Evolutionary conservation across 805 yeast species (phyloP).

Genomic region (Ogataea naganishii): DNA sequence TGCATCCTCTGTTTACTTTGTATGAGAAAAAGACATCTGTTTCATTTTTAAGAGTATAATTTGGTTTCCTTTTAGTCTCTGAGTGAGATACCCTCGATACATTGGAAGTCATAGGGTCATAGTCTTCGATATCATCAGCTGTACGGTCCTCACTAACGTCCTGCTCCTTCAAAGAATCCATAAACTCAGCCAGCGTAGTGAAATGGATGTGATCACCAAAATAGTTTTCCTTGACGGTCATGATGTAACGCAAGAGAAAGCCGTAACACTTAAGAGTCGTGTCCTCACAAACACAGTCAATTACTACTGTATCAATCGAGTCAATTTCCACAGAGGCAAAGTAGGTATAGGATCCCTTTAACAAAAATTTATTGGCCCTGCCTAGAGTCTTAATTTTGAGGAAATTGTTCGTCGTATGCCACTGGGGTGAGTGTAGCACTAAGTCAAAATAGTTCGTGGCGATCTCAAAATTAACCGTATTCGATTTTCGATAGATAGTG

Average conservation of each 20-base stretch:
- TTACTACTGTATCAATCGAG: constrained; percentile 58
- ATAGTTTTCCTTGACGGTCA: constrained; percentile 76
- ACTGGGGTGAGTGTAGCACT: constrained; percentile 71
- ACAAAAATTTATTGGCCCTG: constrained; percentile 47
- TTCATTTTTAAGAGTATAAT: constrained; percentile 53
- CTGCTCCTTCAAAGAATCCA: constrained; percentile 17
- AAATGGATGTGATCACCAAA: constrained; percentile 84
- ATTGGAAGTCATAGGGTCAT: constrained; percentile 5
- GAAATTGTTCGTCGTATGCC: constrained; percentile 82
- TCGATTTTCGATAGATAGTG: constrained; percentile 41
- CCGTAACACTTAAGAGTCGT: constrained; percentile 74
- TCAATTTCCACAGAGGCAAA: constrained; percentile 51
- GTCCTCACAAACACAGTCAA: constrained; percentile 57
- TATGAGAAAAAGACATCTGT: constrained; percentile 69
- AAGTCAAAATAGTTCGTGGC: constrained; percentile 54
- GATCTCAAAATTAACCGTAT: constrained; percentile 41
- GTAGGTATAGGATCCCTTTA: constrained; percentile 61
- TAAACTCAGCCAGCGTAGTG: constrained; percentile 78
- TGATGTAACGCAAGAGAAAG: constrained; percentile 62
- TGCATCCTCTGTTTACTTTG: constrained; percentile 58
- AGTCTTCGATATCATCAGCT: background rate
- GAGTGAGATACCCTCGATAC: constrained; percentile 1
- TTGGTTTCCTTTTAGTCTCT: constrained; percentile 13
- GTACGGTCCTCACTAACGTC: no score
- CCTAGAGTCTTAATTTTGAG: constrained; percentile 59